Base-by-base conservation (phyloP, 2,329 filamentous ascomycete genomes). In the Fusarium ambrosium region DNA sequence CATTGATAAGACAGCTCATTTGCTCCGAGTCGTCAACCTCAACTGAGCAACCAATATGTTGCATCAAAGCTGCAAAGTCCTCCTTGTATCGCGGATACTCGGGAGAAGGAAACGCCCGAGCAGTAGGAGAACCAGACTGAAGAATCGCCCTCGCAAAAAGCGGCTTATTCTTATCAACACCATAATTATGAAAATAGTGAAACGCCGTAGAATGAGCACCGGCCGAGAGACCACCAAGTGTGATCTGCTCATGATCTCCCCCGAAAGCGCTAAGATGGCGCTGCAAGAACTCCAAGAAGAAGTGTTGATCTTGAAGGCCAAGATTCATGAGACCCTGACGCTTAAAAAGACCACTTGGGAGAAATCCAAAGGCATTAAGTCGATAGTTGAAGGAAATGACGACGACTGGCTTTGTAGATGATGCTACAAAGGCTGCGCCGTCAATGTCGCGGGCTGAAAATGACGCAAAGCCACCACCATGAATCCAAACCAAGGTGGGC, bases 181-280 rank as follows among this genome's bases (percentile, higher is more conserved):
- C 53, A 5, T 68, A 68, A 6, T 68, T 68, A 20, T 67, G 66
- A 6, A 67, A 68, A 13, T 67, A 68, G 14, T 68, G 66, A 2
- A 68, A 68, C 0, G 66, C 63, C 0, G 66, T 68, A 3, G 66
- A 68, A 1, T 68, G 66, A 16, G 66, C 66, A 3, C 68, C 68
- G 0, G 68, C 68, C 1, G 66, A 69, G 7, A 63, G 18, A 4
- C 68, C 68, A 5, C 36, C 48, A 9, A 70, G 27, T 1, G 68
- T 70, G 13, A 70, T 27, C 13, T 59, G 59, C 4, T 48, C 8
- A 11, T 51, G 36, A 2, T 70, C 66, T 11, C 66, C 59, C 1
- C 68, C 66, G 10, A 70, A 69, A 0, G 51, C 24, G 14, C 34
- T 13, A 9, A 69, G 1, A 2, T 70, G 37, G 1, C 56, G 53